phyloP scores from a whole-genome alignment of 2,329 filamentous ascomycete genomes.

The Simplicillium sp. region DNA sequence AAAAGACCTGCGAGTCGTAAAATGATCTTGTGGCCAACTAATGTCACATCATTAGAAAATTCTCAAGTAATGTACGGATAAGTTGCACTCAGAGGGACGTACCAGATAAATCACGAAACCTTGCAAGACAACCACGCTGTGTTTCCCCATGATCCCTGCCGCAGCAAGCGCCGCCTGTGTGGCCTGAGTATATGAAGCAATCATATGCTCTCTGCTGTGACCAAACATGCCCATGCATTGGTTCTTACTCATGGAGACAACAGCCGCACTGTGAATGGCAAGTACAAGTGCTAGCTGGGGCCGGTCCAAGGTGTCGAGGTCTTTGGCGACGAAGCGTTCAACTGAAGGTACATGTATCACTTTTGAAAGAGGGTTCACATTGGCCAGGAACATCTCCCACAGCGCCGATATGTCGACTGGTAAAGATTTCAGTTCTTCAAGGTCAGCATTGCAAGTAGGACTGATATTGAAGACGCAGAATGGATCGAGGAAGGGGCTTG shows the following conservation, averaged over 20 bases:
- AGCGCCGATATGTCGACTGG: not conserved
- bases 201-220: not conserved
- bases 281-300: not conserved
- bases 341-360: not conserved
- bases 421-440: not conserved
- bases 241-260: not conserved
- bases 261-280: not conserved
- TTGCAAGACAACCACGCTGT: not conserved
- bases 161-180: not conserved
- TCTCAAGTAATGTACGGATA: no score
- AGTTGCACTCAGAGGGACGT: not conserved
- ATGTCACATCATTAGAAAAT: not conserved
- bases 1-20: not conserved
- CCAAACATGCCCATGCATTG: not conserved
- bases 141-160: not conserved
- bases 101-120: not conserved
- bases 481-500: not conserved
- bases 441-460: not conserved
- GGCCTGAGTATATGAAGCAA: not conserved
- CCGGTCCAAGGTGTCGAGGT: not conserved
- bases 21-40: not conserved
- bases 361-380: not conserved
- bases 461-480: not conserved
- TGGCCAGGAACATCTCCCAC: not conserved
- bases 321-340: not conserved